phyloP scores from a whole-genome alignment of 768 basidiomycete genomes.

The Termitomyces sp. region DNA sequence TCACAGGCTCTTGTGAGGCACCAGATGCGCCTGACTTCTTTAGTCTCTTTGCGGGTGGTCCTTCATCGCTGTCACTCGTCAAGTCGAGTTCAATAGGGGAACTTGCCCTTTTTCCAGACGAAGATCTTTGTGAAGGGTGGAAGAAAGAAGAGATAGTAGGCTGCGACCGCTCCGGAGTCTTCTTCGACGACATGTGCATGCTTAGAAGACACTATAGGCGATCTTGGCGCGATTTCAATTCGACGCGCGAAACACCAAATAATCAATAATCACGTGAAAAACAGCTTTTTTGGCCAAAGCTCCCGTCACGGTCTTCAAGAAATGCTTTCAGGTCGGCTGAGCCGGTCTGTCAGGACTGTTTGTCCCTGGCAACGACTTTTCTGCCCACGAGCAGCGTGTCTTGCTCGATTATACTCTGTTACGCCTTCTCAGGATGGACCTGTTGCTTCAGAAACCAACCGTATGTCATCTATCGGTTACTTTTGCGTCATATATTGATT shows the following conservation, averaged over 20 bases:
- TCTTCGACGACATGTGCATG: conserved; percentile 8
- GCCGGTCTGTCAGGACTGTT: conserved; percentile 10
- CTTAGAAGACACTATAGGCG: not conserved
- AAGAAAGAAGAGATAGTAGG: conserved; percentile 37
- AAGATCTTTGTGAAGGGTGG: conserved; percentile 12
- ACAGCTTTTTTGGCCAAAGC: conserved; percentile 8
- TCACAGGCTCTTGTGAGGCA: not conserved
- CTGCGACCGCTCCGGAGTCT: conserved; percentile 19
- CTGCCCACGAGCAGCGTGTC: not conserved
- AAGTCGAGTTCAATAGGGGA: conserved; percentile 37
- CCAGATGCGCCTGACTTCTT: conserved; percentile 11
- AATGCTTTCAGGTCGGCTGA: conserved; percentile 17
- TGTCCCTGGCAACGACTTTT: conserved; percentile 5
- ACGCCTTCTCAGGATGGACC: conserved; percentile 32
- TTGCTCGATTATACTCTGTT: conserved; percentile 20
- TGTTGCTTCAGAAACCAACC: conserved; percentile 56
- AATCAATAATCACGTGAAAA: conserved; percentile 17
- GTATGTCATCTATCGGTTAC: conserved; percentile 28
- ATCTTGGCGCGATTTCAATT: not conserved
- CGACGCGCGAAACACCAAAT: not conserved
- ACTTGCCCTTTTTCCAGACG: conserved; percentile 5
- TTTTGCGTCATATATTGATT: not conserved
- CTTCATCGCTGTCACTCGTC: conserved; percentile 34
- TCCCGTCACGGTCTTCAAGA: not conserved
- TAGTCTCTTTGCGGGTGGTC: conserved; percentile 24